Evolutionary conservation across 2,329 filamentous ascomycete genomes (phyloP), one percentile per base, ranked within the genome.

Genomic region (Ascochyta fabae): DNA sequence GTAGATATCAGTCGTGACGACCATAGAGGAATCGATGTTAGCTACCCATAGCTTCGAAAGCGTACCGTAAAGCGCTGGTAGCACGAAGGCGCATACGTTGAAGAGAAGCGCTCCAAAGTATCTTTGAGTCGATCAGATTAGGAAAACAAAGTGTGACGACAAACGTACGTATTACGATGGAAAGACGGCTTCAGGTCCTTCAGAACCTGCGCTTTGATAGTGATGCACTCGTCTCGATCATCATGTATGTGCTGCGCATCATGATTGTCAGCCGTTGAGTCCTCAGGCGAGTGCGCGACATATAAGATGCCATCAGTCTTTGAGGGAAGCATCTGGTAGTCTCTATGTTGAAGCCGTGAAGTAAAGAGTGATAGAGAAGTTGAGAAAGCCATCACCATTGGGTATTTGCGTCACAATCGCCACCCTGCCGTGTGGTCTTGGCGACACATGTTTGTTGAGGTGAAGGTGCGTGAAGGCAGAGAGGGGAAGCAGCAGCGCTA

Each of bases 11-110:
- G 85, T 88, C 0, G 85, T 88, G 16, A 83, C 85, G 1, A 89
- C 84, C 58, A 84, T 78, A 1, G 80, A 83, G 0, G 83, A 74
- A 69, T 90, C 86, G 51, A 91, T 88, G 50, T 84, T 82, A 2
- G 88, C 86, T 2, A 91, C 82, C 88, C 87, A 91, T 16, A 90
- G 78, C 66, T 91, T 91, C 44, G 83, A 83, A 0, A 91, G 80
- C 0, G 88, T 91, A 31, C 75, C 73, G 65, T 91, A 90, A 0
- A 91, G 76, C 0, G 88, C 88, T 0, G 87, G 88, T 0, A 91
- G 80, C 2, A 86, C 69, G 69, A 90, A 89, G 1, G 87, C 79
- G 42, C 71, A 78, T 9, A 86, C 52, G 64, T 91, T 91, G 77
- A 89, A 88, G 13, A 83, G 49, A 0, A 90, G 75, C 0, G 86